Evolutionary conservation across 2,329 filamentous ascomycete species (phyloP), one percentile per base, ranked within the genome.

Genomic region (Clarireedia monteithiana): DNA sequence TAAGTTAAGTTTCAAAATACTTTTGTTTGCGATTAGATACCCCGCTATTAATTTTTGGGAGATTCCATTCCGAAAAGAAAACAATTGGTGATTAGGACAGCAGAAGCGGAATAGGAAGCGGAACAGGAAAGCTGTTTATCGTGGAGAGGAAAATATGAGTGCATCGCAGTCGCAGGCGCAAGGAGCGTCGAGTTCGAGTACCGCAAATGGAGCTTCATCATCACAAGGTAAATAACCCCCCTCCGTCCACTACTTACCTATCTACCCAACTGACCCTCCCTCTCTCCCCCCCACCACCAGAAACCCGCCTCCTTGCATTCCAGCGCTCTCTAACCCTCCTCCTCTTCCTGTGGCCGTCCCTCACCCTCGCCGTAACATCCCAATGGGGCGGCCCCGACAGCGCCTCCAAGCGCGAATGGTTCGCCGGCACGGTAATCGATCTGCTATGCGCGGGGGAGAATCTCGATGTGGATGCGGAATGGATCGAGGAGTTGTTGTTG

Each of bases 321-420:
- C 94, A 97, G 70, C 86, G 94, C 67, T 88, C 84, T 68, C 86
- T 96, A 65, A 90, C 89, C 70, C 86, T 94, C 69, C 76, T 86
- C 45, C 83, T 99, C 62, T 84, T 91, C 75, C 82, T 88, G 68
- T 99, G 94, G 94, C 85, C 88, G 6, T 86, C 89, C 34, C 85
- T 99, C 53, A 87, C 86, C 49, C 84, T 96, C 68, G 90, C 94
- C 48, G 89, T 96, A 46, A 82, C 88, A 69, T 90, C 89, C 71
- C 79, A 83, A 73, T 96, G 91, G 87, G 94, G 92, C 66, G 94
- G 92, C 2, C 83, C 89, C 42, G 84, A 90, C 67, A 61, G 57
- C 86, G 84, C 78, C 59, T 90, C 95, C 72, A 97, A 97, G 76
- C 88, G 92, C 67, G 92, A 96, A 78, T 97, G 91, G 92, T 89